Conservation (phyloP, 371 early-diverging fungal genomes). For the Rhizopus sp. region DNA sequence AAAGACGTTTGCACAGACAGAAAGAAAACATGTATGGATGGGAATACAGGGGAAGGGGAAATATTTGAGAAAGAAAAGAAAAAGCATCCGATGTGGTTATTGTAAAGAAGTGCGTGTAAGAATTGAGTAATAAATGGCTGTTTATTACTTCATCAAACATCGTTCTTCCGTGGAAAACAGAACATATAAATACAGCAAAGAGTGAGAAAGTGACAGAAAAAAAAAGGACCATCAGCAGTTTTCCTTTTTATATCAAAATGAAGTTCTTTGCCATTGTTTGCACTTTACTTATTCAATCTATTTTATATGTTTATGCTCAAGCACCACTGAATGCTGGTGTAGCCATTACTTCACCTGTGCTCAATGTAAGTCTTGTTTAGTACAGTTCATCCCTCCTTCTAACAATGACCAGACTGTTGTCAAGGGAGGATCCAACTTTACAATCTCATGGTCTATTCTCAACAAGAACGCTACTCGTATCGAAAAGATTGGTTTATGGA, state of each 20-base stretch:
- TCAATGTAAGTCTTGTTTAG: constrained; percentile 10
- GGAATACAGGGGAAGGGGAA: no score
- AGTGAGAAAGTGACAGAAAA: no score
- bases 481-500: constrained; percentile 14
- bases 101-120: no score
- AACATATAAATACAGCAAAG: not conserved
- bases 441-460: constrained; percentile 11
- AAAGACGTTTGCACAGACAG: no score
- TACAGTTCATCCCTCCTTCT: not conserved
- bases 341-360: constrained; percentile 7
- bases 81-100: no score
- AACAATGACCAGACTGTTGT: constrained; percentile 1
- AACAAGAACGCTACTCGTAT: constrained; percentile 17
- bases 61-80: no score
- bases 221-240: no score
- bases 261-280: constrained; percentile 6
- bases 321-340: constrained; percentile 13
- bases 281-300: not conserved
- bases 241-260: constrained; percentile 2
- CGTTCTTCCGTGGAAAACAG: not conserved
- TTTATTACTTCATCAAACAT: no score
- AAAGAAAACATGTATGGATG: no score
- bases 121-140: no score
- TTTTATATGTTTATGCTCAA: constrained; percentile 8
- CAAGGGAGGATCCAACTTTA: constrained; percentile 5